Conservation (phyloP, 805 yeast species). For the Nakazawaea ishiwadae region DNA sequence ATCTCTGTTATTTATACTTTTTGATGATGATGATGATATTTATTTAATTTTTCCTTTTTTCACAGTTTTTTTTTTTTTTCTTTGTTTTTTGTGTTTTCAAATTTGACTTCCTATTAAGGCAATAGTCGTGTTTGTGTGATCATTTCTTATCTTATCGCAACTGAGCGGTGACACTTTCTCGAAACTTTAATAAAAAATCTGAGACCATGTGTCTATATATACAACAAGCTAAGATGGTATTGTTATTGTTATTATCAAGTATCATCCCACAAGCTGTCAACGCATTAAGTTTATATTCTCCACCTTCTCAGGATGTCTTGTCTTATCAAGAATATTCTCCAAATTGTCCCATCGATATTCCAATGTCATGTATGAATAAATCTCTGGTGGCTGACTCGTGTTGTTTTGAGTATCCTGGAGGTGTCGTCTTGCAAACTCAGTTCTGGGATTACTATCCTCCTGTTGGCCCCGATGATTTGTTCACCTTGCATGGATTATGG, state of each 20-base stretch:
- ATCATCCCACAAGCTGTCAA: too few species aligned
- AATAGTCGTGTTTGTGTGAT: not conserved
- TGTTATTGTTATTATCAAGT: too few species aligned
- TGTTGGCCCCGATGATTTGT: conserved; percentile 63
- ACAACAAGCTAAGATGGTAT: too few species aligned
- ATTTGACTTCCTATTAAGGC: not conserved
- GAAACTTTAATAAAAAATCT: not conserved
- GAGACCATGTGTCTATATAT: too few species aligned
- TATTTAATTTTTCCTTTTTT: not conserved
- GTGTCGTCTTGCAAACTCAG: conserved; percentile 78
- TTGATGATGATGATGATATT: too few species aligned
- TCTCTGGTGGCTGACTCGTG: conserved; percentile 58
- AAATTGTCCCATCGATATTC: conserved; percentile 52
- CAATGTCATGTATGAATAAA: conserved; percentile 56
- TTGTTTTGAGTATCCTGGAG: conserved; percentile 86
- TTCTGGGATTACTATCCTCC: conserved; percentile 88
- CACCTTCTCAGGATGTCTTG: not conserved
- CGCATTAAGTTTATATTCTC: too few species aligned
- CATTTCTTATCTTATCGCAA: not conserved
- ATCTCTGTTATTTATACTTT: not conserved
- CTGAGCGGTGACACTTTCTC: too few species aligned
- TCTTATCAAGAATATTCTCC: not conserved
- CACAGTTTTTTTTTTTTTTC: too few species aligned
- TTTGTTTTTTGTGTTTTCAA: not conserved
- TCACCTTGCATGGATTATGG: conserved; percentile 87